Base-by-base conservation (phyloP, 371 early-diverging fungal species). In the Mortierella sp. region DNA sequence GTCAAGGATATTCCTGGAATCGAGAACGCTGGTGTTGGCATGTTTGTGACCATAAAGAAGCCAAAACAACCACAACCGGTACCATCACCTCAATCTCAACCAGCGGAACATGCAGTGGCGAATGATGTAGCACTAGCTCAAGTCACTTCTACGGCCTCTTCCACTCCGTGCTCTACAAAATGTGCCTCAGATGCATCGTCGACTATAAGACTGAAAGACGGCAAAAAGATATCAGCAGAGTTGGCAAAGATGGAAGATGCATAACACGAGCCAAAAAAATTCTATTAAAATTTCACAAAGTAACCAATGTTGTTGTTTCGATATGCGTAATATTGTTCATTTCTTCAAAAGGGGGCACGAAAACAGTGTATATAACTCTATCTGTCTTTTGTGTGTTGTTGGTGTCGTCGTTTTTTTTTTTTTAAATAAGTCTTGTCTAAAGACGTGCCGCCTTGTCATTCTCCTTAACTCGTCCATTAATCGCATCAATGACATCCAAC, bases 401-500 rank as follows among this genome's bases (percentile, higher is more conserved):
- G 18, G 1, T 51, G 18, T 51, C 18, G 22, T 10, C 20, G 14
- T 51, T 20, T 51, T 51, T 51, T 51, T 9, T 24, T 52, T 20
- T 3, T 20, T 22, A 8, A 26, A 10, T n/a, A 20, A 4, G 12
- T 60, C 39, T n/a, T 22, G 8, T 60, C 20, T 60, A 72, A 43
- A 72, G 66, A 37, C 72, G 58, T 1, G 68, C 74, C 0, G 28
- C 37, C 24, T 51, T 68, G 40, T 80, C 80, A 32, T 63, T 72
- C 59, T 75, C 75, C 72, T 80, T 80, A 66, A 80, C 68, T 2
- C 68, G 72, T 2, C 57, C 68, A 52, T 80, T 67, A 59, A 80
- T 63, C 12, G 77, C 83, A 83, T 92, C 92, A n/a, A 90, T 84
- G 10, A 86, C 80, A 61, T 90, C 91, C 61, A 90, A 67, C 61